Base-by-base conservation (phyloP, 139 green algal species). In the Tetraselmis chui region DNA sequence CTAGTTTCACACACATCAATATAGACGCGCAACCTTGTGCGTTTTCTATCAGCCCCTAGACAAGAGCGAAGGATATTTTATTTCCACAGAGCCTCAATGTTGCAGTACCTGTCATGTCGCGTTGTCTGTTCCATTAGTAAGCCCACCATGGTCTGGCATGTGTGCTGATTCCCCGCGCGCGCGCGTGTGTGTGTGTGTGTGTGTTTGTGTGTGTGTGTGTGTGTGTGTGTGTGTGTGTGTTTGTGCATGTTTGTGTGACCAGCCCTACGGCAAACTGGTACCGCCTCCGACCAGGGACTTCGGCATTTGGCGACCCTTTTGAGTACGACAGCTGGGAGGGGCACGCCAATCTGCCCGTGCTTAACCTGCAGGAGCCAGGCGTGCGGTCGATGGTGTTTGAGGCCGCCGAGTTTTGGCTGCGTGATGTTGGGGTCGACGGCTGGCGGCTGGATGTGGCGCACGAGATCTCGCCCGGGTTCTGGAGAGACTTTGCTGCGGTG, bases 371-470 rank as follows among this genome's bases (percentile, higher is more conserved):
- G 2, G 75, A 86, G 59, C 74, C 59, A 30, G 78, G 1, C 2
- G 84, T 84, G 84, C 30, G 59, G 1, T 23, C 79, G 76, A 28
- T 83, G 31, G 75, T 87, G 76, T 81, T 83, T 31, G 76, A 84
- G 1, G 76, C 75, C 27, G 84, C 76, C 76, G 32, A 59, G 25
- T 87, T 82, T 59, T 87, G 84, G 84, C 80, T 87, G 77, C n/a
- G 28, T 1, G 59, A 82, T 2, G 45, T 82, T 1, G 84, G 84
- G 18, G 31, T 84, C 18, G 84, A 84, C 77, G 84, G 84, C 31
- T 87, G 84, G 84, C 76, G 84, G 76, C 84, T 87, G 29, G 84
- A 87, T 74, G 84, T 87, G 75, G 84, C 84, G 30, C 58, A 84
- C 78, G 84, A 87, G 80, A 79, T 87, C 24, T 1, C n/a, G 23